These are phyloP conservation scores for Miamiensis avidus DNA, from an alignment of 169 alveolate species.

Conservation along the genomic window DNA sequence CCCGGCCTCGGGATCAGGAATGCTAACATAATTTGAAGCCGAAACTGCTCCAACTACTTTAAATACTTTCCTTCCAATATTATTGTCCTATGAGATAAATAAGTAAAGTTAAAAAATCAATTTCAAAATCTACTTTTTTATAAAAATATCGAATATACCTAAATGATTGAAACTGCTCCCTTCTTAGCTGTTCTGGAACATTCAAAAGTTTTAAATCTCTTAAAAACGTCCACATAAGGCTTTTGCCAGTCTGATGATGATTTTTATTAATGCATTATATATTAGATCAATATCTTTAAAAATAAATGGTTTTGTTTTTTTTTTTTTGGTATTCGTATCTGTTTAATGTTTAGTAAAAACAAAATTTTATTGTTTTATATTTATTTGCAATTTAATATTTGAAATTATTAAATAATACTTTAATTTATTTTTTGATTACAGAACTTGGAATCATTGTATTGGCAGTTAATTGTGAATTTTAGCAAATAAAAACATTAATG, in stretches of 20 bases:
- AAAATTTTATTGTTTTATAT: too few species aligned
- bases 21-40: slow-evolving; percentile 80
- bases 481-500: too few species aligned
- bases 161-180: slow-evolving; percentile 74
- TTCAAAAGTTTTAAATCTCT: slow-evolving; percentile 66
- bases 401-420: too few species aligned
- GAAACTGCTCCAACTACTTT: slow-evolving; percentile 83
- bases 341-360: background rate
- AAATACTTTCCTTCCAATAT: slow-evolving; percentile 82
- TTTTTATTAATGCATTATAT: background rate
- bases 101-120: background rate
- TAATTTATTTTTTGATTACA: too few species aligned
- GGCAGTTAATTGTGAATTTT: too few species aligned
- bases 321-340: too few species aligned
- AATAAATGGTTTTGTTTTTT: background rate
- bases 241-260: slow-evolving; percentile 64
- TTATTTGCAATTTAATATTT: too few species aligned
- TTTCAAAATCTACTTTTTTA: background rate
- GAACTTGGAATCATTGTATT: too few species aligned
- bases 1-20: slow-evolving; percentile 77
- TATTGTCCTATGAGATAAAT: slow-evolving; percentile 68
- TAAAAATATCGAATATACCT: slow-evolving; percentile 20
- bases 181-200: slow-evolving; percentile 59
- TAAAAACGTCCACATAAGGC: slow-evolving; percentile 85
- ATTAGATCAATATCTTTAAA: background rate